Evolutionary conservation across 768 basidiomycete species (phyloP), one percentile per base, ranked within the genome.

Genomic region (Stropharia rugosoannulata): DNA sequence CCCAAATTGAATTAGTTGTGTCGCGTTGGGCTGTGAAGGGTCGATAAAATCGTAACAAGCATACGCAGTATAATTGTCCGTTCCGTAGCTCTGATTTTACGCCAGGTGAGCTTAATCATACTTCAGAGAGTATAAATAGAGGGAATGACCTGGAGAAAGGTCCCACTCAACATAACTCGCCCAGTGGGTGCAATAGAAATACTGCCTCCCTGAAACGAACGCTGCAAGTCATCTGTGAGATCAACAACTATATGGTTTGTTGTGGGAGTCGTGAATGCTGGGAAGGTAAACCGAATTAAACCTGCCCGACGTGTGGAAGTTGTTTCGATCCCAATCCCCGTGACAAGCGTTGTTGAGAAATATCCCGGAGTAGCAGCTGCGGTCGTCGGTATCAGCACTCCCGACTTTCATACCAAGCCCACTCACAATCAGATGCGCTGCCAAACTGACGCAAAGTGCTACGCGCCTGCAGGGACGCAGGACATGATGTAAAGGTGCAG

Each of bases 291-390:
- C 0, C 80, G 77, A 59, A 85, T 84, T 25, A 85, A 66, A 0
- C 81, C 83, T 12, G 83, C 78, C 41, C 83, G 76, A 29, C 85
- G 75, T 2, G 83, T 85, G 0, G 82, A 82, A 1, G 84, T 85
- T 2, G 83, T 72, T 62, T 86, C 84, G 50, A 80, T 74, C 57
- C 78, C 70, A 35, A 80, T 79, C 4, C 68, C 68, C 54, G 80
- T 79, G 18, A 70, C 65, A 48, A 80, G 79, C 1, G 73, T 77
- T 4, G 77, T 74, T 5, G 77, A 76, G 56, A 81, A 81, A 55
- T 79, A 80, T 3, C 80, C 80, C 3, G 80, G 79, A 8, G 63
- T 64, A 5, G 79, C 80, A 46, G 69, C 79, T 80, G 39, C 22
- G 39, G 11, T 22, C 19, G n/a, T 25, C 22, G 40, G 1, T n/a